phyloP scores from a whole-genome alignment of 2,329 filamentous ascomycete species.

The Phyllosticta capitalensis region DNA sequence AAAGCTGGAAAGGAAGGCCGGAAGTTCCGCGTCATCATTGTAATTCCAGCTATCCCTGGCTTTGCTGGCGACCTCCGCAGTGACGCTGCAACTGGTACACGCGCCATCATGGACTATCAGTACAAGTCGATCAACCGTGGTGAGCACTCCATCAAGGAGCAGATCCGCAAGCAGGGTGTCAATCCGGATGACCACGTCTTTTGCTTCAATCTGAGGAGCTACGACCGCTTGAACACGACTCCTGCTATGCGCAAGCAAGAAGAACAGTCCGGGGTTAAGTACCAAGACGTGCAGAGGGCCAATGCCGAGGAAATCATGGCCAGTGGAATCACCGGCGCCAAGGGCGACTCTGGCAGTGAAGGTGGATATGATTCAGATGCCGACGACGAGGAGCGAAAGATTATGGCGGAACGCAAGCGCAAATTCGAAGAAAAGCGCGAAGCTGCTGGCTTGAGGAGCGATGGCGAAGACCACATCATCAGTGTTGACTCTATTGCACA shows the following conservation, averaged over 20 bases:
- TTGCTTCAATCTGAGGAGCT: constrained; percentile 87
- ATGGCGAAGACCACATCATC: constrained; percentile 26
- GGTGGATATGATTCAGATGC: constrained; percentile 13
- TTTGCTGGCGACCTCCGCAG: constrained; percentile 87
- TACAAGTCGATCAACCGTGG: constrained; percentile 93
- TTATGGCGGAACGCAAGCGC: constrained; percentile 37
- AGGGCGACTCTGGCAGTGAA: constrained; percentile 17
- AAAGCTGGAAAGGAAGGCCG: constrained; percentile 69
- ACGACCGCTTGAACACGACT: constrained; percentile 84
- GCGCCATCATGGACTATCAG: constrained; percentile 96
- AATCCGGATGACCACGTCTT: constrained; percentile 76
- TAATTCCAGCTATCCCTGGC: constrained; percentile 86
- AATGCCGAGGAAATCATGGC: constrained; percentile 84
- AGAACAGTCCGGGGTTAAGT: constrained; percentile 70
- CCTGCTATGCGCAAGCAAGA: constrained; percentile 64
- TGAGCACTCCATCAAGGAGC: constrained; percentile 79
- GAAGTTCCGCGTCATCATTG: constrained; percentile 81
- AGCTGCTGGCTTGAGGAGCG: constrained; percentile 26
- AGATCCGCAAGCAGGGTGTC: constrained; percentile 62
- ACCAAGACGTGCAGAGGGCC: constrained; percentile 77
- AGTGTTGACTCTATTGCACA: constrained; percentile 61
- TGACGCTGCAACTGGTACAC: constrained; percentile 71
- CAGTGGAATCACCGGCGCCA: constrained; percentile 54
- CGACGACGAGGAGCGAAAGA: constrained; percentile 30
- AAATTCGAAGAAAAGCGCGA: constrained; percentile 37